Evolutionary conservation across 805 yeast species (phyloP).

Genomic region (Candida methanosorbosa): DNA sequence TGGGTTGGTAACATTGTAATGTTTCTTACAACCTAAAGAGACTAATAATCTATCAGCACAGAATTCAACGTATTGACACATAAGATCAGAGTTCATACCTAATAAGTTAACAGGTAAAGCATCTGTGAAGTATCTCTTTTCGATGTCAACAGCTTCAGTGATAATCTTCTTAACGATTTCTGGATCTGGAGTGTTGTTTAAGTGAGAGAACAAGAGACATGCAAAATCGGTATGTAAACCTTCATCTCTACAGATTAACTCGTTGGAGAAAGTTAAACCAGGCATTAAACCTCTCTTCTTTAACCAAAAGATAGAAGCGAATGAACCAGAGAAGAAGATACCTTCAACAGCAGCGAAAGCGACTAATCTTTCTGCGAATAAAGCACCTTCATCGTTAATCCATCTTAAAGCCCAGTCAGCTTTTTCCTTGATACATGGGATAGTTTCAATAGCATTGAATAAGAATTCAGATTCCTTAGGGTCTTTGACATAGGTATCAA

Average conservation of each 20-base stretch:
- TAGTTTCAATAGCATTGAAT: slow-evolving; percentile 92
- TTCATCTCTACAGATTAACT: slow-evolving; percentile 95
- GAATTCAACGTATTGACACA: slow-evolving; percentile 98
- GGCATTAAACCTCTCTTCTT: slow-evolving; percentile 99
- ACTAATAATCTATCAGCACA: slow-evolving; percentile 93
- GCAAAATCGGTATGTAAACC: slow-evolving; percentile 99
- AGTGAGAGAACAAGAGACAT: slow-evolving; percentile 86
- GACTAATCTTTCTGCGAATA: slow-evolving; percentile 91
- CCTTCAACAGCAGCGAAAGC: slow-evolving; percentile 99
- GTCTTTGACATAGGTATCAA: slow-evolving; percentile 94
- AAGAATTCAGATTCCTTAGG: slow-evolving; percentile 85
- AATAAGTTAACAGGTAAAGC: slow-evolving; percentile 88
- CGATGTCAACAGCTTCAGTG: slow-evolving; percentile 92
- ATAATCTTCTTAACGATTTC: slow-evolving; percentile 76
- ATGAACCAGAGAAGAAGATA: slow-evolving; percentile 96
- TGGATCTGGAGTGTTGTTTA: slow-evolving; percentile 79
- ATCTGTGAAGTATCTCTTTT: slow-evolving; percentile 89
- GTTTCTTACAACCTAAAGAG: slow-evolving; percentile 85
- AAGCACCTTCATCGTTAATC: slow-evolving; percentile 82
- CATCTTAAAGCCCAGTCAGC: slow-evolving; percentile 99
- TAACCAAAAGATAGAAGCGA: slow-evolving; percentile 97
- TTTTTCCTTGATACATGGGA: slow-evolving; percentile 93
- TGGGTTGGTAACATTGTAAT: slow-evolving; percentile 84
- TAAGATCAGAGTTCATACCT: slow-evolving; percentile 90
- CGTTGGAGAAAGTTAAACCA: slow-evolving; percentile 95